Evolutionary conservation across 2,329 filamentous ascomycete genomes (phyloP).

Genomic region (Lasiodiplodia sp.): DNA sequence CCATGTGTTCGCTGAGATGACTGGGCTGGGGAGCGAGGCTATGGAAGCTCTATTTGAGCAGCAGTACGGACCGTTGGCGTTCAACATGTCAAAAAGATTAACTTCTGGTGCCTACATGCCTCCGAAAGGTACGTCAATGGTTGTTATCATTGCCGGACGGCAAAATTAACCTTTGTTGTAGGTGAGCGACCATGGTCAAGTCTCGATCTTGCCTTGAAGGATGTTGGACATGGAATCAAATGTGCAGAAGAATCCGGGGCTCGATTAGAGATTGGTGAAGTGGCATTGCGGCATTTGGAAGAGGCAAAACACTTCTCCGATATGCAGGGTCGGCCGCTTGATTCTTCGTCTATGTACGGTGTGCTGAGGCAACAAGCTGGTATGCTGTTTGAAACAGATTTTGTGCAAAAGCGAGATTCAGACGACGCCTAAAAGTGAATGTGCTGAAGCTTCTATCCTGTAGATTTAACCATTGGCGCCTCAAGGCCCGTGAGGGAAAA

Average conservation of each 20-base stretch:
- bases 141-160: too few relatives aligned
- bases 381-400: neutral
- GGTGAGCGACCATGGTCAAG: conserved; percentile 53
- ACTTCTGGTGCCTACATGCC: conserved; percentile 41
- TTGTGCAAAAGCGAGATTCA: neutral
- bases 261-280: conserved; percentile 51
- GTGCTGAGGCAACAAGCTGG: conserved; percentile 3
- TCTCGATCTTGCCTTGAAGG: conserved; percentile 60
- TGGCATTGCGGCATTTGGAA: conserved; percentile 53
- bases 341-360: conserved; percentile 15
- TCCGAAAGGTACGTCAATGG: conserved; percentile 36
- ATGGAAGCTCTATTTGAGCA: conserved; percentile 53
- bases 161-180: neutral
- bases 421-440: neutral
- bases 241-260: conserved; percentile 51
- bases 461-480: too few relatives aligned
- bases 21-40: conserved; percentile 48
- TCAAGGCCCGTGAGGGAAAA: too few relatives aligned
- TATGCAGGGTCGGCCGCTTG: neutral
- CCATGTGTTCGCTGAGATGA: conserved; percentile 58
- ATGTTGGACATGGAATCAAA: conserved; percentile 58
- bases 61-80: conserved; percentile 41
- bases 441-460: neutral
- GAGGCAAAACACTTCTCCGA: conserved; percentile 46
- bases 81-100: conserved; percentile 39